phyloP scores from a whole-genome alignment of 2,329 filamentous ascomycete genomes.

The Geosmithia morbida region DNA sequence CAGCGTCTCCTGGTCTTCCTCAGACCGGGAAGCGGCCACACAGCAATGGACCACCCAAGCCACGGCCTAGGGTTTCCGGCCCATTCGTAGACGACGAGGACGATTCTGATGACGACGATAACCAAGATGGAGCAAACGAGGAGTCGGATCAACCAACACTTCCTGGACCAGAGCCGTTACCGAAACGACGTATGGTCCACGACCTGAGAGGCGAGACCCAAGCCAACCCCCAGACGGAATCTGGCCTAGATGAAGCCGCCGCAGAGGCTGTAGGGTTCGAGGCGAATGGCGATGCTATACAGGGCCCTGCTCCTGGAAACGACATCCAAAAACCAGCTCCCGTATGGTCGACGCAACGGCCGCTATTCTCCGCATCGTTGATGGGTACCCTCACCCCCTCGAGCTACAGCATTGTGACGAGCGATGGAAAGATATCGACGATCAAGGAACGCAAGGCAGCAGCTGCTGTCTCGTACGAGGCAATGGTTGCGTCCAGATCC shows the following conservation, averaged over 20 bases:
- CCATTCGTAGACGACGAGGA: constrained; percentile 24
- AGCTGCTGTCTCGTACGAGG: constrained; percentile 42
- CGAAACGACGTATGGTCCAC: constrained; percentile 17
- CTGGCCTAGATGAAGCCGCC: background rate
- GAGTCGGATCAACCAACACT: background rate
- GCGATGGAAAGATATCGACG: constrained; percentile 39
- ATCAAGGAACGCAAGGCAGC: constrained; percentile 38
- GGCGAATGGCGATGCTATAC: background rate
- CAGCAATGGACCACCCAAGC: constrained; percentile 14
- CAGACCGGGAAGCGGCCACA: constrained; percentile 25
- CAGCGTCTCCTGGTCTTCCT: constrained; percentile 43
- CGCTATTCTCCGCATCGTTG: constrained; percentile 13
- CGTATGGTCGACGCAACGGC: constrained; percentile 4
- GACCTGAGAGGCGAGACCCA: constrained; percentile 6
- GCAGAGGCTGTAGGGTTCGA: background rate
- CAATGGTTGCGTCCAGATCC: constrained; percentile 53
- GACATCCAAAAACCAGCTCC: background rate
- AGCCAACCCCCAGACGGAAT: background rate
- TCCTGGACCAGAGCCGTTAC: constrained; percentile 6
- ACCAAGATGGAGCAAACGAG: constrained; percentile 8
- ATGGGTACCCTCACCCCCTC: constrained; percentile 10
- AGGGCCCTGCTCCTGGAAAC: background rate
- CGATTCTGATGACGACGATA: constrained; percentile 21
- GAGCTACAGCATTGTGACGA: constrained; percentile 33
- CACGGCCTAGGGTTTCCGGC: constrained; percentile 18